Evolutionary conservation across 148 eudicot genomes (phyloP).

Genomic region (Chenopodium quinoa): DNA sequence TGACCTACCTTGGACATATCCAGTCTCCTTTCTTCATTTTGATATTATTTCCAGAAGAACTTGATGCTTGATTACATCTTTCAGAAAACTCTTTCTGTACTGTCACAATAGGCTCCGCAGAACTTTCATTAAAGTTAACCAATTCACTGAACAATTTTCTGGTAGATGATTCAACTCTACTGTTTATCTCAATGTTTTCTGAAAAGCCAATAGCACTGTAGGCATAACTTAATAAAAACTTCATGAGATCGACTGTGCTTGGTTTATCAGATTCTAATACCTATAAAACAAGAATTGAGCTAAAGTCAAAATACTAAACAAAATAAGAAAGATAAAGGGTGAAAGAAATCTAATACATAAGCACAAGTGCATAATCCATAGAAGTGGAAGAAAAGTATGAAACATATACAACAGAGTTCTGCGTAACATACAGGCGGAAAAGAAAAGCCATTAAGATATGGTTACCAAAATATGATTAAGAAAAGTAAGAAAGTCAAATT

Average conservation of each 20-base stretch:
- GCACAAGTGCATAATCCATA: background rate
- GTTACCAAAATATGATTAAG: too few relatives aligned
- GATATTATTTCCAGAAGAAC: slow-evolving; percentile 42
- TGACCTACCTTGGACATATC: slow-evolving; percentile 70
- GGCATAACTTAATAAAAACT: slow-evolving; percentile 74
- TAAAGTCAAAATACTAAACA: background rate
- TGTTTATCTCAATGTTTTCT: slow-evolving; percentile 28
- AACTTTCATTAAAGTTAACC: slow-evolving; percentile 33
- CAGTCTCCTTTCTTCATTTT: slow-evolving; percentile 90
- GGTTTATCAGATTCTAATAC: slow-evolving; percentile 52
- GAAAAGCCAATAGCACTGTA: slow-evolving; percentile 50
- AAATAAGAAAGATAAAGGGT: background rate
- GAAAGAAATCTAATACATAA: background rate
- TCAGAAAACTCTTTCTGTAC: slow-evolving; percentile 34
- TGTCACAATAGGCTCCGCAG: slow-evolving; percentile 27
- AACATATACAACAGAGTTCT: background rate
- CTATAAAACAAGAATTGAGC: slow-evolving; percentile 34
- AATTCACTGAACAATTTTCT: slow-evolving; percentile 61
- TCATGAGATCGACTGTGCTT: slow-evolving; percentile 70
- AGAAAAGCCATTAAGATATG: background rate
- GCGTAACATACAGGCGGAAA: background rate
- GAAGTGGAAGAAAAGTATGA: background rate
- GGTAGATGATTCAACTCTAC: slow-evolving; percentile 60
- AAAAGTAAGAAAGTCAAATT: background rate
- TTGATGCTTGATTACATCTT: slow-evolving; percentile 30